Conservation (phyloP, 2,329 filamentous ascomycete genomes). For the Orbilia oligospora region DNA sequence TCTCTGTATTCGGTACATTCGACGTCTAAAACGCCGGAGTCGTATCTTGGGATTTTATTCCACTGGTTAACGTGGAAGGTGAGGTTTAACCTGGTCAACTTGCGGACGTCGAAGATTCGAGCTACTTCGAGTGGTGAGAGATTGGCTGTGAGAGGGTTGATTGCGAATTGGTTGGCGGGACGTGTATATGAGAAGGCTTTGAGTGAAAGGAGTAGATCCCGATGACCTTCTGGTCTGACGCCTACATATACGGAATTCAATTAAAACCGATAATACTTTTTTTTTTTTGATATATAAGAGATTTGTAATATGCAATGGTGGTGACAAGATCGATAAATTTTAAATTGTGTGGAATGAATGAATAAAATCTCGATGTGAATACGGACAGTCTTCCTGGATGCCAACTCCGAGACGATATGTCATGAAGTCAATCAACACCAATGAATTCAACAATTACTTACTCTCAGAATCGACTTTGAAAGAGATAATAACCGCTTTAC, state of each 20-base stretch:
- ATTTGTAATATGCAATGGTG: too few species aligned
- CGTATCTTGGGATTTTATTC: constrained; percentile 2
- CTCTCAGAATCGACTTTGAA: neutral
- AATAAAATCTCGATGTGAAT: too few species aligned
- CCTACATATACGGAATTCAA: neutral
- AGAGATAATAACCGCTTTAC: neutral
- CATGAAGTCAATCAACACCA: too few species aligned
- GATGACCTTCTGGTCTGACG: neutral
- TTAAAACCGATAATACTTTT: too few species aligned
- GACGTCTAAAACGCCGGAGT: neutral
- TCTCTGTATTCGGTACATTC: neutral
- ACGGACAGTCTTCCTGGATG: too few species aligned
- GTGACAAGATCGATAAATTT: too few species aligned
- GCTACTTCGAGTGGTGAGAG: neutral
- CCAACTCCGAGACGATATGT: neutral
- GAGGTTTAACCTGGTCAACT: neutral
- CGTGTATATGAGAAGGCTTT: constrained; percentile 18
- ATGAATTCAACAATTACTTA: neutral
- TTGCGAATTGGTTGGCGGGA: constrained; percentile 16
- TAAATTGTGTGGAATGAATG: too few species aligned
- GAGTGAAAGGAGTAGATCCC: neutral
- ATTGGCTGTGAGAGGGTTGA: neutral
- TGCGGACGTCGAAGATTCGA: constrained; percentile 6
- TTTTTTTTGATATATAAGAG: too few species aligned
- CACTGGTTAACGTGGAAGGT: neutral